These are phyloP conservation scores for Paracorniculantispora psalliotae DNA, from an alignment of 2,329 filamentous ascomycete species.

Conservation along the genomic window DNA sequence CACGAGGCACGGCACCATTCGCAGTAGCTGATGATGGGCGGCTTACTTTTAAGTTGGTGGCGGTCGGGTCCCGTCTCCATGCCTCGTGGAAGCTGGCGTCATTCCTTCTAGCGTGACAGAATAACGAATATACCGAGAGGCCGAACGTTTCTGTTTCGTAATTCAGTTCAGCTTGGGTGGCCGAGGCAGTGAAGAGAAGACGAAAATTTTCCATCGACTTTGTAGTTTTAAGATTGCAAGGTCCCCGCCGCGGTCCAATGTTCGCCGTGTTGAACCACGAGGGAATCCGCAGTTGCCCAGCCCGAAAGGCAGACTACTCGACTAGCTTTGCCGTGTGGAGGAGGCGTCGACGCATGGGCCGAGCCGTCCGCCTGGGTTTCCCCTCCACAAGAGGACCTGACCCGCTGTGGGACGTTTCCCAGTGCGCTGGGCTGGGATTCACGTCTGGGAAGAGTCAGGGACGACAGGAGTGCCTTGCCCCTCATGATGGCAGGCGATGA, in stretches of 20 bases:
- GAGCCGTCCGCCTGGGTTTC: not conserved
- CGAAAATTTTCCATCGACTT: not conserved
- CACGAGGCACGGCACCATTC: not conserved
- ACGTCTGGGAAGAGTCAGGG: constrained; percentile 1
- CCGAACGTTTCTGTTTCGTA: not conserved
- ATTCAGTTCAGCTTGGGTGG: not conserved
- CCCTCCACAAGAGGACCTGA: not conserved
- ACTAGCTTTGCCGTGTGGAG: not conserved
- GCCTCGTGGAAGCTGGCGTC: not conserved
- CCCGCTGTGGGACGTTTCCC: constrained; percentile 3
- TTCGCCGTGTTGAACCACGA: not conserved
- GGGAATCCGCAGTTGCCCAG: not conserved
- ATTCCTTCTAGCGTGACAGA: not conserved
- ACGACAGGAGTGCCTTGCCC: not conserved
- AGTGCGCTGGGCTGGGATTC: not conserved
- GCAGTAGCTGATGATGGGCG: not conserved
- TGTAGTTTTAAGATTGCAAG: not conserved
- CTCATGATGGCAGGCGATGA: not conserved
- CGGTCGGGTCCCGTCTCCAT: not conserved
- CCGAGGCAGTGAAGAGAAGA: not conserved
- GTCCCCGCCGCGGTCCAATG: not conserved
- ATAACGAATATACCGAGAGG: not conserved
- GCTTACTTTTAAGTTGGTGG: not conserved
- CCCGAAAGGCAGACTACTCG: not conserved
- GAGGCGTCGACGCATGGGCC: not conserved